Percentiles rank a stretch among this genome's conserved stretches.
Conservation (phyloP, 106 monocot genomes). For the Apostasia shenzhenica region DNA sequence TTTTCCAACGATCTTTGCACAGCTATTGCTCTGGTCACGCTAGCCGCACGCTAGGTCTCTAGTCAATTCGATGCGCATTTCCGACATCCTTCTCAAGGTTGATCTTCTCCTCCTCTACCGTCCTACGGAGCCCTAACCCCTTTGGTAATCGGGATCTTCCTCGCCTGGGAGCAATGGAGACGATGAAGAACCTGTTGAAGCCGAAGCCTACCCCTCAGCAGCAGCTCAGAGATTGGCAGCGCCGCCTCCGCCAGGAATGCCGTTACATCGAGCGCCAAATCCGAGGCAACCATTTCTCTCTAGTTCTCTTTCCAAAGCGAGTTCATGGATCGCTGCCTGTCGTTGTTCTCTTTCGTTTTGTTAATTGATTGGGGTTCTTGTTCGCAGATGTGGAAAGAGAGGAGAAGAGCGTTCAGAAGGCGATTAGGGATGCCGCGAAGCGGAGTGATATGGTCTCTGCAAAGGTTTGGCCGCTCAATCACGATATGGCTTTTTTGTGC, state of each 20-base stretch:
- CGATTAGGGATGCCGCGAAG: constrained; percentile 95
- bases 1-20: too few relatives aligned
- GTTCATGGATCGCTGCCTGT: neutral
- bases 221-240: constrained; percentile 90
- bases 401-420: constrained; percentile 91
- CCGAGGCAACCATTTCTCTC: constrained; percentile 28
- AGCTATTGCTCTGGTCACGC: too few relatives aligned
- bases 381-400: constrained; percentile 84
- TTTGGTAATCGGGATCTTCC: neutral
- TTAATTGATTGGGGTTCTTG: neutral
- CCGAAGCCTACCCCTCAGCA: constrained; percentile 74
- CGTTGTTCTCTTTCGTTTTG: neutral
- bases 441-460: constrained; percentile 90
- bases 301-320: neutral
- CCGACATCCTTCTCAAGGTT: too few relatives aligned
- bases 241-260: constrained; percentile 86
- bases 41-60: too few relatives aligned
- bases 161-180: constrained; percentile 43
- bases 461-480: constrained; percentile 42
- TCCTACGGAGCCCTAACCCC: neutral
- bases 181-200: constrained; percentile 75
- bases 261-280: constrained; percentile 96
- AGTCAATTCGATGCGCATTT: too few relatives aligned
- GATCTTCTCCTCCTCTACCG: too few relatives aligned
- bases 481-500: neutral